These are phyloP conservation scores for Ganoderma resinaceum DNA, from an alignment of 1,284 basidiomycete species.

Conservation along the genomic window DNA sequence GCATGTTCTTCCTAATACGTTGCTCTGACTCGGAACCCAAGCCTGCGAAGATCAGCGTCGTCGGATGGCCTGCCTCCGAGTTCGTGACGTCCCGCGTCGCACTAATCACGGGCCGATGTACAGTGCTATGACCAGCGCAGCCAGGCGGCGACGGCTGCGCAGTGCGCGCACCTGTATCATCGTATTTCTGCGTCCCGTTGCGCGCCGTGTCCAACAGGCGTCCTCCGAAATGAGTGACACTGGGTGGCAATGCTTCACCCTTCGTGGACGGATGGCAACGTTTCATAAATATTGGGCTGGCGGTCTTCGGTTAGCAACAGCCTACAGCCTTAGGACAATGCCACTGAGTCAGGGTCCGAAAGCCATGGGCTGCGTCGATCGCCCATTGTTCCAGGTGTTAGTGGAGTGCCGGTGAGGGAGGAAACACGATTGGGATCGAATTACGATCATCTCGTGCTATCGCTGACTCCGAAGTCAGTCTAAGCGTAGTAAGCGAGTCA, in stretches of 20 bases:
- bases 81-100: background rate
- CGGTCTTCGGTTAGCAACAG: background rate
- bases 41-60: background rate
- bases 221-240: background rate
- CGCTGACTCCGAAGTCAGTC: conserved; percentile 1
- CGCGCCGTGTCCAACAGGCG: conserved; percentile 1
- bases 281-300: background rate
- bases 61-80: background rate
- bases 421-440: background rate
- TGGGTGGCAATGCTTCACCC: background rate
- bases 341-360: background rate
- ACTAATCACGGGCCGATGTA: background rate
- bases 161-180: conserved; percentile 9
- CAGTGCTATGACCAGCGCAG: conserved; percentile 1
- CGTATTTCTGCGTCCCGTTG: background rate
- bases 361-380: background rate
- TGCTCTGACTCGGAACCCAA: background rate
- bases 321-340: background rate
- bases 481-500: background rate
- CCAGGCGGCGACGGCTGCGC: conserved; percentile 7
- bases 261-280: background rate
- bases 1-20: background rate
- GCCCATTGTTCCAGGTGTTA: background rate
- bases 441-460: background rate
- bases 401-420: background rate